Evolutionary conservation across 2,329 filamentous ascomycete species (phyloP).

Genomic region (Penicillium janthinellum): DNA sequence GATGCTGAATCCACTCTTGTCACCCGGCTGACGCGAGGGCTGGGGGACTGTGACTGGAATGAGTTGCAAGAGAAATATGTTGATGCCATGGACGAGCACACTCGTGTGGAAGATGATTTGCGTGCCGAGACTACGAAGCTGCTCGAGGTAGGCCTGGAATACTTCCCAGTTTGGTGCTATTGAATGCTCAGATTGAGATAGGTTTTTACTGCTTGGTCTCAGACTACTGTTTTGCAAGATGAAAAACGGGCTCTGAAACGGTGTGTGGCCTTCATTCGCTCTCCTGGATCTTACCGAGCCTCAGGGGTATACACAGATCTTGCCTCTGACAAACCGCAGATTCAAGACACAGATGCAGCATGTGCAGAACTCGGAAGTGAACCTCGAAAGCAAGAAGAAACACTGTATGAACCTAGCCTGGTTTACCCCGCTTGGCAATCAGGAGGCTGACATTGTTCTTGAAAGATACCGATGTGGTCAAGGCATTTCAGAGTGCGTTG

Average conservation of each 20-base stretch:
- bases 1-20: slow-evolving; percentile 20
- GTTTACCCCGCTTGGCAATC: background rate
- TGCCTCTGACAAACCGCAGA: slow-evolving; percentile 45
- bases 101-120: slow-evolving; percentile 65
- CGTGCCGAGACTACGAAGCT: slow-evolving; percentile 68
- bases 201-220: slow-evolving; percentile 81
- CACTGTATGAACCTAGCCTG: slow-evolving; percentile 66
- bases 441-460: slow-evolving; percentile 19
- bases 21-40: slow-evolving; percentile 49
- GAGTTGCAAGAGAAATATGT: slow-evolving; percentile 72
- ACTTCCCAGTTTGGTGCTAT: background rate
- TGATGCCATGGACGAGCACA: slow-evolving; percentile 63
- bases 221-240: slow-evolving; percentile 71
- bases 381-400: slow-evolving; percentile 71
- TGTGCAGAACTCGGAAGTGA: slow-evolving; percentile 72
- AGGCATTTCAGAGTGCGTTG: slow-evolving; percentile 52
- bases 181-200: slow-evolving; percentile 38
- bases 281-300: too few species aligned
- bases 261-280: slow-evolving; percentile 47
- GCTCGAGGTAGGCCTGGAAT: slow-evolving; percentile 56
- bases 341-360: slow-evolving; percentile 77
- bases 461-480: slow-evolving; percentile 48
- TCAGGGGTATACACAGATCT: background rate
- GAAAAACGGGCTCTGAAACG: slow-evolving; percentile 76
- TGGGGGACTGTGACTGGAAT: slow-evolving; percentile 72